phyloP scores from a whole-genome alignment of 1,139 yeast species.

The Nakaseomyces sp. region DNA sequence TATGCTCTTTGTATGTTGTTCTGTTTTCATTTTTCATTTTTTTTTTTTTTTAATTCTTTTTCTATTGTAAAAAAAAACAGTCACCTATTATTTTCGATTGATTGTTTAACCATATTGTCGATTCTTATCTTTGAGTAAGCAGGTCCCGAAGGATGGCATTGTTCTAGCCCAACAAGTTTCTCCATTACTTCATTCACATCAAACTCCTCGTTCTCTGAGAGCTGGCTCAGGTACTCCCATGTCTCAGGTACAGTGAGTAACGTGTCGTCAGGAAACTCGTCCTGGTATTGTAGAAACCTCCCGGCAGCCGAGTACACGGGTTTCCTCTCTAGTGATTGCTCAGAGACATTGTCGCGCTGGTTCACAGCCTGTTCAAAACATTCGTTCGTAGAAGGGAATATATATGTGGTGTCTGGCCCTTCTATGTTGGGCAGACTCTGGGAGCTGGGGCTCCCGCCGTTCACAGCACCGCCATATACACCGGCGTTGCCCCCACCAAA shows the following conservation, averaged over 20 bases:
- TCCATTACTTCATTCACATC: conserved; percentile 54
- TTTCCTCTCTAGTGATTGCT: conserved; percentile 1
- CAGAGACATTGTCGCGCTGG: conserved; percentile 5
- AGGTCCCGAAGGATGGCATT: conserved; percentile 78
- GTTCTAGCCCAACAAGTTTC: conserved; percentile 54
- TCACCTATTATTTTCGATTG: conserved; percentile 5
- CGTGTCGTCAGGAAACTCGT: conserved; percentile 31
- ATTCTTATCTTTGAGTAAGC: conserved; percentile 53
- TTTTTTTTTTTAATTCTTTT: conserved; percentile 1
- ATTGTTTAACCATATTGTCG: conserved; percentile 30
- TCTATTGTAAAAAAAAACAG: background rate
- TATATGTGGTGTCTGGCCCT: conserved; percentile 8
- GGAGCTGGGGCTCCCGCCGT: conserved; percentile 3
- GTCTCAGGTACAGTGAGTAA: conserved; percentile 67
- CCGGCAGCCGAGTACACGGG: conserved; percentile 5
- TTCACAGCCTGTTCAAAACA: conserved; percentile 9
- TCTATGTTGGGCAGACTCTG: conserved; percentile 4
- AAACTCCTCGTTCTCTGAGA: conserved; percentile 42
- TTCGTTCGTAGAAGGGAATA: conserved; percentile 14
- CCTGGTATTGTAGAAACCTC: conserved; percentile 8
- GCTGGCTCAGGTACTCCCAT: conserved; percentile 60
- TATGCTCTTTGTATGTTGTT: background rate
- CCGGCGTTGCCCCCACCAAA: background rate
- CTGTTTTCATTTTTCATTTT: background rate
- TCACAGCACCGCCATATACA: background rate